Evolutionary conservation across 805 yeast genomes (phyloP), one percentile per base, ranked within the genome.

Genomic region (Cyberlindnera meyerae): DNA sequence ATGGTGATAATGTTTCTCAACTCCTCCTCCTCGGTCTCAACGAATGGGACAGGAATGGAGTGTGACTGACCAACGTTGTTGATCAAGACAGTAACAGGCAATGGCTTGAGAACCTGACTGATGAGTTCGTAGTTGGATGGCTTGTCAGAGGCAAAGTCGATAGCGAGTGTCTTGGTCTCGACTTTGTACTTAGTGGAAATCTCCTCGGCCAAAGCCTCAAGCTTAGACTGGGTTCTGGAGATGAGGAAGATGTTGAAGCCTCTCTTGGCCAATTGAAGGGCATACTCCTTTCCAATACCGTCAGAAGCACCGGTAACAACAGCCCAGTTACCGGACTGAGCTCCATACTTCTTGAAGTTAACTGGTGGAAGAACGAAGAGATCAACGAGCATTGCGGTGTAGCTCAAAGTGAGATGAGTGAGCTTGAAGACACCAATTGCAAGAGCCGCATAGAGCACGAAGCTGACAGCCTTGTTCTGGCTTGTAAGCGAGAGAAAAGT

Each of bases 61-160:
- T 93, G 98, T 11, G 95, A 83, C 59, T 78, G 86, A 31, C 98
- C 98, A 38, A 93, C 97, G 55, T 93, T 93, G 68, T 93, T 93
- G 55, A 93, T 65, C 54, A 93, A 71, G 8, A 88, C 73, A 7
- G 90, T 73, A 15, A 88, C 78, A 16, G 82, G 79, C 43, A 82
- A 60, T 3, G 61, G 69, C 9, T 65, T 57, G 36, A 72, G 59
- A 31, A 75, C 61, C 14, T 67, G 62, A 11, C 56, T 57, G 39
- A 90, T 65, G 11, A 61, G 53, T 21, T 52, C 63, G 57, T 84
- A 86, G 61, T 82, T 79, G 9, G 62, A 68, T 8, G 66, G 65
- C 5, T 62, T 60, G 54, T 87, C 90, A 7, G 68, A 60, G 4
- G 93, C 68, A 18, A 86, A 86, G 57, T 93, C 97, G 48, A 87